Conservation (phyloP, 805 yeast species). For the Saccharomycopsis guyanensis region DNA sequence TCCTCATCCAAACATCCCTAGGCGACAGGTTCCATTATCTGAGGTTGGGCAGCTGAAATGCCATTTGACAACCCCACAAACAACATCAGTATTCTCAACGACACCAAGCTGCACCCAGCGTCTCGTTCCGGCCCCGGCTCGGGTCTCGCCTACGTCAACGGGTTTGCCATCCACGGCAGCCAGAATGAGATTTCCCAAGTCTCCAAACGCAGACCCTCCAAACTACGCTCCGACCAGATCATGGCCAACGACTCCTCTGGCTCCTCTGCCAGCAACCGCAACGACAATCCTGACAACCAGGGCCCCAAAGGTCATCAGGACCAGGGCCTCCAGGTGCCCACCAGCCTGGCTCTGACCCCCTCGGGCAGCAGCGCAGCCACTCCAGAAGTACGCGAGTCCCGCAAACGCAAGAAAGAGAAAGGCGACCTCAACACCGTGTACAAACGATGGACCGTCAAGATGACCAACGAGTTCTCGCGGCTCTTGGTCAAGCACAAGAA, state of each 20-base stretch:
- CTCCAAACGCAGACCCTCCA: not conserved
- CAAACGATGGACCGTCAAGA: slow-evolving; percentile 20
- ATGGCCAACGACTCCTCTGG: not conserved
- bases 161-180: not conserved
- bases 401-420: slow-evolving; percentile 1
- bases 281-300: too few species aligned
- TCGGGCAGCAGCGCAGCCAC: not conserved
- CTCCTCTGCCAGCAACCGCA: too few species aligned
- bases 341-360: not conserved
- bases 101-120: slow-evolving; percentile 3
- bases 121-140: not conserved
- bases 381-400: not conserved
- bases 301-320: too few species aligned
- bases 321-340: not conserved
- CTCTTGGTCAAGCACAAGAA: slow-evolving; percentile 13
- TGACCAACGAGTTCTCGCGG: slow-evolving; percentile 20
- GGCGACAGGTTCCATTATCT: not conserved
- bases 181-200: not conserved
- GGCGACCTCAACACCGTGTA: slow-evolving; percentile 13
- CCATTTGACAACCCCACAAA: slow-evolving; percentile 5
- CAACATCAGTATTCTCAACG: slow-evolving; percentile 8
- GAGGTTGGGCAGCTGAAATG: not conserved
- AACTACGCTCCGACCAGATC: not conserved
- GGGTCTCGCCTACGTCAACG: not conserved
- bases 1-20: too few species aligned